Conservation (phyloP, 441 rosid species). For the Gossypium gossypioides region DNA sequence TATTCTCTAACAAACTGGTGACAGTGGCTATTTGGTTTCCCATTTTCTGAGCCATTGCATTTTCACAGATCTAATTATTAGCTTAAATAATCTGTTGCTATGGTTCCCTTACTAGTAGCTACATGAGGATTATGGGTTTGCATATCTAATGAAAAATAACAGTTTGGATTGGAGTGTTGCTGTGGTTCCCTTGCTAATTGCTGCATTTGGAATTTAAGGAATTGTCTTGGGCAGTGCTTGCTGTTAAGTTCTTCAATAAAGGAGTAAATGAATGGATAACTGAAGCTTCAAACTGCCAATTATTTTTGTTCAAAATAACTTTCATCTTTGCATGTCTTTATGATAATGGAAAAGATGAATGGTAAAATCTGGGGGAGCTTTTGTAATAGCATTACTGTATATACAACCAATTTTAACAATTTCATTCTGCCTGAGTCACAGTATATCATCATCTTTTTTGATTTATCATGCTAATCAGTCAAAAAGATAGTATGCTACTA, state of each 20-base stretch:
- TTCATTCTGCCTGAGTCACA: not conserved
- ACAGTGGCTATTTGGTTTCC: not conserved
- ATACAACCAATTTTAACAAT: not conserved
- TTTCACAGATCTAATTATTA: not conserved
- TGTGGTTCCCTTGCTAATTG: not conserved
- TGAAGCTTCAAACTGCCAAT: not conserved
- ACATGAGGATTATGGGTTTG: not conserved
- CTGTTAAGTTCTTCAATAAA: constrained; percentile 5
- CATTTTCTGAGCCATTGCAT: not conserved
- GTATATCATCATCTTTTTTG: not conserved
- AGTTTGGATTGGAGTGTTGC: not conserved
- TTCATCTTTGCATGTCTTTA: not conserved
- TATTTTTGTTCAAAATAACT: not conserved
- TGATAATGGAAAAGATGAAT: not conserved
- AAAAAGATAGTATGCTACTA: not conserved
- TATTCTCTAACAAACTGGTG: not conserved
- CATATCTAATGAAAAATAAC: not conserved
- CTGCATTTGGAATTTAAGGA: constrained; percentile 1
- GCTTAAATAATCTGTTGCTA: not conserved
- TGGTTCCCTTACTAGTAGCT: not conserved
- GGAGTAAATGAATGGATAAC: constrained; percentile 2
- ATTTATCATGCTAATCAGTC: not conserved
- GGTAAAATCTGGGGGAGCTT: not conserved
- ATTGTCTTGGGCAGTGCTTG: not conserved
- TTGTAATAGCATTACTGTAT: not conserved